Evolutionary conservation across 495 filamentous ascomycete genomes (phyloP), one percentile per base, ranked within the genome.

Genomic region (Aspergillus coremiiformis): DNA sequence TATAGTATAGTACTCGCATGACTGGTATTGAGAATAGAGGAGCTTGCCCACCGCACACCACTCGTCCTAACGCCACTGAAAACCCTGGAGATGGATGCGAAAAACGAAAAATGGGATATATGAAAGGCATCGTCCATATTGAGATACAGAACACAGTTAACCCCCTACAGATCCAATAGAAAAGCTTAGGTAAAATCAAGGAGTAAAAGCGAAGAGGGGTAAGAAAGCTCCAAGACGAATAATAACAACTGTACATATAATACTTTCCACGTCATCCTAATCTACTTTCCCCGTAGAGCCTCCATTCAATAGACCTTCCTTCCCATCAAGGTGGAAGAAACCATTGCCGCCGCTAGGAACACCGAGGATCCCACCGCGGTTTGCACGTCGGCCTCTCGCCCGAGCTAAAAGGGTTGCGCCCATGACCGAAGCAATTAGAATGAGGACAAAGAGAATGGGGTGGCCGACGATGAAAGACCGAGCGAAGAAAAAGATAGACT

Each of bases 401-500:
- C 71, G 67, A 17, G 65, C 68, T 12, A 71, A 50, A 23, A 67
- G 51, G 8, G 65, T 59, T 10, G 59, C 67, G 30, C 63, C 64
- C 26, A 61, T 50, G 27, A 67, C 52, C 8, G 67, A 70, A 8
- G 78, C 77, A 23, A 85, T 69, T 45, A 87, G 61, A 39, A 85
- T 65, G 29, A 78, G 80, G 50, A 86, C 62, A 45, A 82, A 81
- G 50, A 90, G 73, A 62, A 81, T 87, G 0, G 87, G 90, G 62
- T 94, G 90, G 35, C 78, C 78, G 37, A 73, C 67, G 58, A 84
- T 80, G 56, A 83, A 83, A 42, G 79, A 72, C 41, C 82, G 75
- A 22, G 90, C 78, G 54, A 82, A 81, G 69, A 92, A 93, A 68
- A 92, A 86, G 41, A 92, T 69, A 49, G 84, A 82, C 66, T 88